Evolutionary conservation across 805 yeast genomes (phyloP), one percentile per base, ranked within the genome.

Genomic region (Blastobotrys terrestris): DNA sequence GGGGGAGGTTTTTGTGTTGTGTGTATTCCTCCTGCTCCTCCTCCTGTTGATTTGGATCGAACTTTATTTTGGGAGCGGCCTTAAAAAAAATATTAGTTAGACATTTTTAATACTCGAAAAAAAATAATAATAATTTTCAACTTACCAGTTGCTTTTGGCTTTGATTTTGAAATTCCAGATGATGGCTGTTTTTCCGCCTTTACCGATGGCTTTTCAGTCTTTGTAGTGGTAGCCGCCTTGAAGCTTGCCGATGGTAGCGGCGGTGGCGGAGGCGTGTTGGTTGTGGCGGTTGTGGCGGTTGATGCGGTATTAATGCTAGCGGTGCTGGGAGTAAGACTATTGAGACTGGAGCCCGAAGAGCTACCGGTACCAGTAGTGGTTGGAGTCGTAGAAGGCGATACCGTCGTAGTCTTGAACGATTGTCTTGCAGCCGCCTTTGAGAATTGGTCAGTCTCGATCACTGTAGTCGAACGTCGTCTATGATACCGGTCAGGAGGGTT

Each of bases 1-100:
- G 57, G 53, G 18, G 53, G 56, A 6, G 35, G 35, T 26, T 26
- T 26, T 26, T 26, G 35, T 26, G 35, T 26, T 26, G 35, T 26
- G 11, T 26, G 35, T 11, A 26, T 26, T 26, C 11, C 35, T 26
- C 35, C 35, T 26, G 8, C 35, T 26, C 35, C 35, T 26, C 35
- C 35, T 26, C 35, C 35, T 26, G 35, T 26, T 26, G 35, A 26
- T 11, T 26, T 26, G 5, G 35, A 26, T 5, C 35, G 35, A 26
- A 26, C 35, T 11, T 26, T 26, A 26, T 26, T 26, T 26, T 26
- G 35, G 5, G 35, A 26, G 8, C 35, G 35, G 35, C 35, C 35
- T 26, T 6, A 26, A 26, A 26, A 6, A 26, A 26, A 11, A 26
- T n/a, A 26, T 6, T 6, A 26, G 35, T 26, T 26, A 26, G 35